Percentiles rank a stretch among this genome's conserved stretches.
These are phyloP conservation scores for Sugiyamaella neomexicana DNA, from an alignment of 1,139 yeast species.

Conservation along the genomic window DNA sequence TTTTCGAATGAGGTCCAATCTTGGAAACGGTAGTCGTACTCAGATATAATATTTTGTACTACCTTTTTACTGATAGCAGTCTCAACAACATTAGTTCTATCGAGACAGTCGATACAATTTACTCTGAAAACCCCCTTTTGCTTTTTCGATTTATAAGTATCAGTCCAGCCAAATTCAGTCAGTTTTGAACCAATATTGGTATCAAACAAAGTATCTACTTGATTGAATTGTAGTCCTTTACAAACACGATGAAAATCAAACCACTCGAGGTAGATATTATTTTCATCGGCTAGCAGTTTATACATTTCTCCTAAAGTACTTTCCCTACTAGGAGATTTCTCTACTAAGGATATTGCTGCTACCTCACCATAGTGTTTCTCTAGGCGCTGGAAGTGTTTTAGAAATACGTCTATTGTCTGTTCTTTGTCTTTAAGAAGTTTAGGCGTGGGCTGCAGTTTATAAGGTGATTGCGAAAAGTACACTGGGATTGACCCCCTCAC, in stretches of 20 bases:
- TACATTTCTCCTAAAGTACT: slow-evolving; percentile 41
- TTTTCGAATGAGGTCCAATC: slow-evolving; percentile 18
- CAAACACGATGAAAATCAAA: slow-evolving; percentile 48
- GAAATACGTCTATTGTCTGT: slow-evolving; percentile 34
- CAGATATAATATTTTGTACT: slow-evolving; percentile 34
- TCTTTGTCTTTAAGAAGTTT: slow-evolving; percentile 36
- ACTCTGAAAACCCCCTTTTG: slow-evolving; percentile 45
- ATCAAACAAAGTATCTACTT: slow-evolving; percentile 38
- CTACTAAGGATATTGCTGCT: slow-evolving; percentile 43
- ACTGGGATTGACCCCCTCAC: slow-evolving; percentile 52
- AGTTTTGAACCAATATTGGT: slow-evolving; percentile 30
- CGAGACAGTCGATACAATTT: slow-evolving; percentile 48
- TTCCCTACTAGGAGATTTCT: slow-evolving; percentile 41
- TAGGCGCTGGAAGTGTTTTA: slow-evolving; percentile 39
- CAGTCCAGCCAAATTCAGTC: slow-evolving; percentile 40
- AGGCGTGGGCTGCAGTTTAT: slow-evolving; percentile 50
- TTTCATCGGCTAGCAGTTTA: slow-evolving; percentile 33
- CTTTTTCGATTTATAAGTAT: slow-evolving; percentile 20
- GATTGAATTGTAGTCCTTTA: slow-evolving; percentile 44
- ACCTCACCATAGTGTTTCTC: slow-evolving; percentile 34
- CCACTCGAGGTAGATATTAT: slow-evolving; percentile 41
- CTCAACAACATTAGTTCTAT: slow-evolving; percentile 46
- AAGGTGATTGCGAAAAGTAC: slow-evolving; percentile 53
- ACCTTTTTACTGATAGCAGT: slow-evolving; percentile 40
- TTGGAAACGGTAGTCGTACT: slow-evolving; percentile 22